Evolutionary conservation across 1,139 yeast species (phyloP).

Genomic region (Kodamaea derodonti): DNA sequence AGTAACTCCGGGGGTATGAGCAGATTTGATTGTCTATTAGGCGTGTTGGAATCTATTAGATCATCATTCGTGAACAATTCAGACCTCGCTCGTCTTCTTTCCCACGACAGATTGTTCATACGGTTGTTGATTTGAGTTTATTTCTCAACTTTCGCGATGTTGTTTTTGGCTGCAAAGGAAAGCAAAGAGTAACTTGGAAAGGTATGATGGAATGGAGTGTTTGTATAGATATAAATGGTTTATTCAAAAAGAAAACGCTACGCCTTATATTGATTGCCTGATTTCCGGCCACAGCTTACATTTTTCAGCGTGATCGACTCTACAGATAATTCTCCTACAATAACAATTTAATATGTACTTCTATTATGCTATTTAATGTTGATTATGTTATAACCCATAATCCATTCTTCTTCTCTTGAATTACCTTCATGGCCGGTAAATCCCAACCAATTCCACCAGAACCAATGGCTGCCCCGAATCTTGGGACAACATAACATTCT

Average conservation of each 20-base stretch:
- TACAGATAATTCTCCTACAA: too few species aligned
- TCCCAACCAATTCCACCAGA: constrained; percentile 93
- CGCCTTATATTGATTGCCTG: too few species aligned
- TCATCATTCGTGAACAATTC: background rate
- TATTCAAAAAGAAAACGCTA: too few species aligned
- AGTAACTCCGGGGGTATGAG: constrained; percentile 51
- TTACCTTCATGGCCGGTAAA: constrained; percentile 76
- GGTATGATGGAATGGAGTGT: too few species aligned
- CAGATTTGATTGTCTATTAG: constrained; percentile 10
- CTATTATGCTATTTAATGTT: too few species aligned
- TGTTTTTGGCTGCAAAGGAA: too few species aligned
- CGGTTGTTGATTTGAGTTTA: background rate
- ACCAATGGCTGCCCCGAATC: constrained; percentile 83
- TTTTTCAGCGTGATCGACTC: too few species aligned
- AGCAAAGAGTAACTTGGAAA: too few species aligned
- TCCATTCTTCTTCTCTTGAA: constrained; percentile 61
- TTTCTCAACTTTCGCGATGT: too few species aligned
- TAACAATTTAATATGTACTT: too few species aligned
- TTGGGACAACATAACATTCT: constrained; percentile 86
- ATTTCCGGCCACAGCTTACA: too few species aligned
- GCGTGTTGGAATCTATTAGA: constrained; percentile 4
- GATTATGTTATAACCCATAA: constrained; percentile 58
- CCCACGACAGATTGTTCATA: background rate
- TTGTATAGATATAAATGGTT: too few species aligned
- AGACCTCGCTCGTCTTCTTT: background rate